Evolutionary conservation across 2,329 filamentous ascomycete species (phyloP), one percentile per base, ranked within the genome.

Genomic region (Dactylonectria estremocensis): DNA sequence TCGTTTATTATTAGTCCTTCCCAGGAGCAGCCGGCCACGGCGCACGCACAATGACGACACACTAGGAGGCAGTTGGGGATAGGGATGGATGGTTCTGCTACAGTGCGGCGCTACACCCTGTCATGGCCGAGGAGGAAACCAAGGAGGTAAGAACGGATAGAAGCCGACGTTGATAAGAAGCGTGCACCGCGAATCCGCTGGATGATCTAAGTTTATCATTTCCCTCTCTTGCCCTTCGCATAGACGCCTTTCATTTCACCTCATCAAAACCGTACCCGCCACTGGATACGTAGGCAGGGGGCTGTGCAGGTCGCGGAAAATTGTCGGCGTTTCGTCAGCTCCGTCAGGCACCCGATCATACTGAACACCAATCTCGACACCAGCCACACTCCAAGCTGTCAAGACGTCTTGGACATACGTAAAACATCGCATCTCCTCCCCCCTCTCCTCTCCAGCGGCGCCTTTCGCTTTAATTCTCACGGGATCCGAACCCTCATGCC

Each of bases 241-340:
- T 56, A 43, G 53, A 43, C 53, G 53, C 53, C 24, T n/a, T 22
- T 40, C 28, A 65, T 48, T 63, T 37, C 55, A 61, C 52, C 65
- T 57, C 49, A 40, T 55, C 31, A 52, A 61, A 58, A 49, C 64
- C 64, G 55, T 62, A 64, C 54, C 67, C 69, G 69, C 72, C 74
- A 72, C 72, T 71, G 73, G 71, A 68, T 76, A 72, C 72, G 62
- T 78, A 76, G 71, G 70, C 59, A 74, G 69, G 73, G 68, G 74
- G 76, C 75, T 79, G 76, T 78, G 77, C 74, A 66, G 59, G 50
- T 28, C 7, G 55, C 79, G 79, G 79, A 73, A 79, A 80, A 80
- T 79, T 69, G 69, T 80, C 78, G 79, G 79, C 76, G 73, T 76
- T 75, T 79, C 76, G 74, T 79, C 76, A 76, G 72, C 73, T 70